Evolutionary conservation across 108 stramenopile genomes (phyloP), one percentile per base, ranked within the genome.

Genomic region (Nitzschia sp.): DNA sequence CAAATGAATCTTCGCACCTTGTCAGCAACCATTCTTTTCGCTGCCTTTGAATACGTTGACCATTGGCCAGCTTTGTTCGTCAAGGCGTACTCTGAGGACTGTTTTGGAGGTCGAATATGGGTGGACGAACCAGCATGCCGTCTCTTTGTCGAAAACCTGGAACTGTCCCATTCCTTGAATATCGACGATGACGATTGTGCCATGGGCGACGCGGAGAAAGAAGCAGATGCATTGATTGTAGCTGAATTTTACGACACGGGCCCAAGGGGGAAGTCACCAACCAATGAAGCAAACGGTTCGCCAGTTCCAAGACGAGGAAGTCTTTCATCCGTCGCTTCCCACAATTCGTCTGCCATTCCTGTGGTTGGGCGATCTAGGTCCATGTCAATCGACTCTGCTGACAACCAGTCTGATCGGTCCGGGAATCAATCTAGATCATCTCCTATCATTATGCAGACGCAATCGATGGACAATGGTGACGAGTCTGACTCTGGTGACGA

Each of bases 1-100:
- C 33, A 66, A 46, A 54, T 80, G 29, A 54, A 74, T 35, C 35
- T 75, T 26, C 54, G 45, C 48, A 76, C 83, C 5, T 34, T 85
- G 46, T 85, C 82, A 9, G 84, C 87, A 23, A 82, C 84, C 35
- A 77, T 88, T 5, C 61, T 92, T 21, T 85, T 78, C 51, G 46
- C 76, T 21, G 54, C 76, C 2, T 76, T 92, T 23, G 76, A 76
- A 36, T 78, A 86, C 47, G 32, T 89, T 6, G 84, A 89, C 68
- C 86, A 92, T 51, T 92, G 91, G 91, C 91, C 91, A 42, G 75
- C 74, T 11, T 64, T 77, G 23, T 28, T 92, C 17, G 62, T 92
- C 18, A 72, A 73, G 66, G 87, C 78, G 9, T 92, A 84, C 54
- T 85, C 82, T 1, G 87, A 84, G 42, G 91, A 92, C 70, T 81